Percentiles rank a stretch among this genome's conserved stretches.
Evolutionary conservation across 1,139 yeast genomes (phyloP).

Genomic region (Chernovozyma aurita): DNA sequence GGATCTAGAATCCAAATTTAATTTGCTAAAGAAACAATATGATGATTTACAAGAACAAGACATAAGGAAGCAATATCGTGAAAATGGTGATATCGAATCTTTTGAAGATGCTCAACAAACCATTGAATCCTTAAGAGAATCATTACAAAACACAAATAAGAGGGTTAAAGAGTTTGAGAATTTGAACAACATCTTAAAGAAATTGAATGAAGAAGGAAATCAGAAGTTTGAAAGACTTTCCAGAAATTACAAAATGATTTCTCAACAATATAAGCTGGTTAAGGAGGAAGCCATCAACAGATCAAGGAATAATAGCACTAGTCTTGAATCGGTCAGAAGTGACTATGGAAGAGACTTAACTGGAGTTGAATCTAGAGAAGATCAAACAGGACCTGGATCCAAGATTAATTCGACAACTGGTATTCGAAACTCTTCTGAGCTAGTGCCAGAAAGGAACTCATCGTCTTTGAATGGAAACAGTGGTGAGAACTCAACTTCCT

Average conservation of each 20-base stretch:
- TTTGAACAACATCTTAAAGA: constrained; percentile 54
- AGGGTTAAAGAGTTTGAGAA: constrained; percentile 54
- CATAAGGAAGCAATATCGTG: neutral
- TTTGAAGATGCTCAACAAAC: constrained; percentile 28
- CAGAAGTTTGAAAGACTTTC: constrained; percentile 62
- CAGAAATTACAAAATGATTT: constrained; percentile 58
- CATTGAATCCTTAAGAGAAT: constrained; percentile 45
- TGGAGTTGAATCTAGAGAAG: constrained; percentile 3
- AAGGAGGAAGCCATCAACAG: constrained; percentile 7
- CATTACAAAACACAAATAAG: constrained; percentile 47
- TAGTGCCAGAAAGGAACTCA: constrained; percentile 7
- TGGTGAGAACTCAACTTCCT: neutral
- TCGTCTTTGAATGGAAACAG: constrained; percentile 7
- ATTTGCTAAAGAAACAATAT: constrained; percentile 18
- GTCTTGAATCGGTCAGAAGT: constrained; percentile 13
- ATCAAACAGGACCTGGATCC: constrained; percentile 5
- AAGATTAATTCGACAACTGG: constrained; percentile 2
- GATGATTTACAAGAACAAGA: constrained; percentile 16
- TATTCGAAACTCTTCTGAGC: neutral
- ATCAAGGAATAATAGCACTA: constrained; percentile 3
- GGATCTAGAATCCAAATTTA: constrained; percentile 40
- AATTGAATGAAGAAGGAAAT: constrained; percentile 62
- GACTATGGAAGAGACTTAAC: neutral
- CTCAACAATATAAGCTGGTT: constrained; percentile 50
- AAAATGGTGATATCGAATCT: constrained; percentile 17